Base-by-base conservation (phyloP, 352 stramenopile species). In the Pythium sukuiense region DNA sequence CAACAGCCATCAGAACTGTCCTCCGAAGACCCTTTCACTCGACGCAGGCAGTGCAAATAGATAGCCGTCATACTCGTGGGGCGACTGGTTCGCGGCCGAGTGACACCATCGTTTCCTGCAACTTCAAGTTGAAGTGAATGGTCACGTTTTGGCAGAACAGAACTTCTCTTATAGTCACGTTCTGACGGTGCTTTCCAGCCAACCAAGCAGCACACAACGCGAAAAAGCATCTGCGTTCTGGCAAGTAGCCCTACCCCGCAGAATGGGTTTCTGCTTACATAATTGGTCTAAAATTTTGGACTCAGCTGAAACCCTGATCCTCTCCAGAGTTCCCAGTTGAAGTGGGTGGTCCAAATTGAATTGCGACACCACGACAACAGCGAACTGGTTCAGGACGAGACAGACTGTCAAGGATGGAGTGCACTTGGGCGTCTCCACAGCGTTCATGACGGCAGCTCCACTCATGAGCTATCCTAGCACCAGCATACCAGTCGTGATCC, bases 91-190 rank as follows among this genome's bases (percentile, higher is more conserved):
- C 18, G 18, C 7, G 18, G 9, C 18, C 2, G 5, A 52, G 45
- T 52, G 45, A 52, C 45, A 48, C 41, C 13, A 12, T 12, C 18
- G 12, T 48, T 48, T 6, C 5, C 7, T 12, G 41, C 11, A 70
- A 70, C 64, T 70, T 70, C 64, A 70, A 70, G 27, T 70, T 70
- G 64, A 70, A 70, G 64, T 70, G 37, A 54, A 11, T 39, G 8
- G 35, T 48, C 24, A 43, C 35, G 8, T 26, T 12, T 26, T 52
- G 39, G 41, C 41, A 48, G 2, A 20, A 12, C 13, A 46, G 41
- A 11, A 8, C 16, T 12, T n/a, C 43, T 59, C 11, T 26, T 27
- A 24, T 2, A 1, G 2, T 32, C 35, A 33, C 12, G n/a, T 61
- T 41, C 41, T 61, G 61, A 56, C 61, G 48, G 16, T 6, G 30